A percentile compares a stretch with the other conserved stretches of the same genome.
These are phyloP conservation scores for Saksenaea oblongispora DNA, from an alignment of 371 early-diverging fungal genomes.

Conservation along the genomic window DNA sequence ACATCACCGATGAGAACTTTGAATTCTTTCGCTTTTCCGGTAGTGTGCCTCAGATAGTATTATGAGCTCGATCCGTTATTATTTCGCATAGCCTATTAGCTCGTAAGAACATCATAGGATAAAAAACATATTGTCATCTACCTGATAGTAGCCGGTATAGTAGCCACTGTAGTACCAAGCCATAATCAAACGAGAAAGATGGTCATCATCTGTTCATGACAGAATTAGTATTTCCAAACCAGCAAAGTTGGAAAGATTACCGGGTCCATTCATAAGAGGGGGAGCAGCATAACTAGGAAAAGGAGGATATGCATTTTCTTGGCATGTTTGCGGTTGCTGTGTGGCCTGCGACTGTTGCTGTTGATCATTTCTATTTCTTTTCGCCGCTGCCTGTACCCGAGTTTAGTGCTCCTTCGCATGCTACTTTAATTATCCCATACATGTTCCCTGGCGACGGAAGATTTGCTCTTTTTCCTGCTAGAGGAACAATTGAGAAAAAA, in stretches of 20 bases:
- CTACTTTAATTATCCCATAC: background rate
- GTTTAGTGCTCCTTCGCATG: background rate
- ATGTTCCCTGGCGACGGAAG: background rate
- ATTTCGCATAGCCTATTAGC: no score
- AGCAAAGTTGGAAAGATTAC: background rate
- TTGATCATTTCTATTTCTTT: background rate
- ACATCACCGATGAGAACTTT: no score
- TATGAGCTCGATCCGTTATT: no score
- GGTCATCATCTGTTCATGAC: background rate
- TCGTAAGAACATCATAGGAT: no score
- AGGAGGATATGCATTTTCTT: slow-evolving; percentile 1
- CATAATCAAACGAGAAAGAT: slow-evolving; percentile 49
- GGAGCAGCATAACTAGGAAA: background rate
- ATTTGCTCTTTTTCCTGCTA: background rate
- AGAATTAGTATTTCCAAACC: background rate
- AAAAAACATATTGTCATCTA: background rate
- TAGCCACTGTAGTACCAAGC: slow-evolving; percentile 80
- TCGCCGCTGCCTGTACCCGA: background rate
- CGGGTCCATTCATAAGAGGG: background rate
- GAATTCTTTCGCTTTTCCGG: no score
- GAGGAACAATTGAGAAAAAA: background rate
- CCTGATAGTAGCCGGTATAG: slow-evolving; percentile 73
- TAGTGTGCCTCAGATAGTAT: no score
- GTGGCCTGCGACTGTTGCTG: background rate
- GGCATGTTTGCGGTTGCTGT: background rate